A percentile compares a stretch with the other conserved stretches of the same genome.
phyloP scores from a whole-genome alignment of 805 yeast genomes.

The Phaffomyces antillensis region DNA sequence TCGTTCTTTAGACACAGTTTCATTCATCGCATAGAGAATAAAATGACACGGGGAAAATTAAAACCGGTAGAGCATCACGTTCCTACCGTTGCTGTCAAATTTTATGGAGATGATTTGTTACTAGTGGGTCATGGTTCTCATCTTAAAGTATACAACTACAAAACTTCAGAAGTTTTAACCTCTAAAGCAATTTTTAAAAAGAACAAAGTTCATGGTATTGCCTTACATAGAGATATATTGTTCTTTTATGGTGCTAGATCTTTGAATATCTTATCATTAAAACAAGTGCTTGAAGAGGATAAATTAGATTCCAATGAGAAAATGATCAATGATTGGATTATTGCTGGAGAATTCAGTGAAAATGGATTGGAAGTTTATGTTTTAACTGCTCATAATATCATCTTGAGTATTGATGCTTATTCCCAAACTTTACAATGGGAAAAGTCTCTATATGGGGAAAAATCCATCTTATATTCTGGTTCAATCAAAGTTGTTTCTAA shows the following conservation, averaged over 20 bases:
- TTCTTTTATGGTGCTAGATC: constrained; percentile 71
- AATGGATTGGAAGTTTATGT: constrained; percentile 36
- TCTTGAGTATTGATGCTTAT: constrained; percentile 34
- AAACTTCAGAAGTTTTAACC: constrained; percentile 29
- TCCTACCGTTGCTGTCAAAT: constrained; percentile 62
- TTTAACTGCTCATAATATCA: constrained; percentile 75
- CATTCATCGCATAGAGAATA: too few species aligned
- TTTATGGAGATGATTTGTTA: constrained; percentile 30
- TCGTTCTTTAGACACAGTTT: too few species aligned
- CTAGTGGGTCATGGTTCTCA: constrained; percentile 69
- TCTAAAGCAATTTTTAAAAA: constrained; percentile 46
- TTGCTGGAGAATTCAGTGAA: constrained; percentile 45
- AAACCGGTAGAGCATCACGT: constrained; percentile 40
- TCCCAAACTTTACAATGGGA: constrained; percentile 22
- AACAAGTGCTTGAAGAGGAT: constrained; percentile 23
- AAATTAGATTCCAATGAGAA: constrained; percentile 31
- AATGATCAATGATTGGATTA: constrained; percentile 75
- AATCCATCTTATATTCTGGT: constrained; percentile 85
- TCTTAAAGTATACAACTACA: constrained; percentile 46
- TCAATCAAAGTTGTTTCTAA: constrained; percentile 43
- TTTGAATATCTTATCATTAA: constrained; percentile 35
- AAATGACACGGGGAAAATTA: background rate
- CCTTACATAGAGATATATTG: constrained; percentile 29
- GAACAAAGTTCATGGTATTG: constrained; percentile 80
- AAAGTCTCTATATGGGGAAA: constrained; percentile 48